Evolutionary conservation across 1,139 yeast genomes (phyloP).

Genomic region (Geotrichum aggregatum): DNA sequence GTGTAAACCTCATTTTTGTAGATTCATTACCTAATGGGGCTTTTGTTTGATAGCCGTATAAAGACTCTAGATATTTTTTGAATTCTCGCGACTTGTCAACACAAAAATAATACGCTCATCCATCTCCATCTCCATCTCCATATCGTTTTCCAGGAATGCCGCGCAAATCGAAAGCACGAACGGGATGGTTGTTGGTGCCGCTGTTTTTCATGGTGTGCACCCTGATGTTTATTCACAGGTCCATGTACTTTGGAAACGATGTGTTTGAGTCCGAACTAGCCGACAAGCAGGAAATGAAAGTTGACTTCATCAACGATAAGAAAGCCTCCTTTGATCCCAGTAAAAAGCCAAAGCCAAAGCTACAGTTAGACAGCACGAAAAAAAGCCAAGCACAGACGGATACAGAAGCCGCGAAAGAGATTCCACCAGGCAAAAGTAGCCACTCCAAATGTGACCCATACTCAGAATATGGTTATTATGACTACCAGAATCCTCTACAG

Average conservation of each 20-base stretch:
- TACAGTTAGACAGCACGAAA: background rate
- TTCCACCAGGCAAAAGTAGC: background rate
- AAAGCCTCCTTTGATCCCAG: background rate
- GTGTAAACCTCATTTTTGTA: too few species aligned
- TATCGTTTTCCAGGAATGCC: too few species aligned
- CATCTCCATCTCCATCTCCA: too few species aligned
- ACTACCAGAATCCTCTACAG: slow-evolving; percentile 9
- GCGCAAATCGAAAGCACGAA: background rate
- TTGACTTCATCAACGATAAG: slow-evolving; percentile 1
- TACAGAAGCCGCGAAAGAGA: background rate
- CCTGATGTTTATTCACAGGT: slow-evolving; percentile 11
- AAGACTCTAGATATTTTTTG: too few species aligned
- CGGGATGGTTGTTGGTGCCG: slow-evolving; percentile 11
- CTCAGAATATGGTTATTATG: slow-evolving; percentile 20
- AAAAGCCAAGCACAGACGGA: too few species aligned
- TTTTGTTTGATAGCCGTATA: too few species aligned
- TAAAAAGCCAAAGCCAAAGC: background rate
- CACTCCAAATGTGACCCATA: slow-evolving; percentile 20
- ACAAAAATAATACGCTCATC: too few species aligned
- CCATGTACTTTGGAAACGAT: slow-evolving; percentile 10
- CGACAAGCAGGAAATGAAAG: background rate
- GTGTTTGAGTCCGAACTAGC: background rate
- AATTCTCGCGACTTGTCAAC: too few species aligned
- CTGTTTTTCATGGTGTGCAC: slow-evolving; percentile 1
- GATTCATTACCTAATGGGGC: too few species aligned